Evolutionary conservation across 352 stramenopile species (phyloP), one percentile per base, ranked within the genome.

Genomic region (Phytopythium litorale): DNA sequence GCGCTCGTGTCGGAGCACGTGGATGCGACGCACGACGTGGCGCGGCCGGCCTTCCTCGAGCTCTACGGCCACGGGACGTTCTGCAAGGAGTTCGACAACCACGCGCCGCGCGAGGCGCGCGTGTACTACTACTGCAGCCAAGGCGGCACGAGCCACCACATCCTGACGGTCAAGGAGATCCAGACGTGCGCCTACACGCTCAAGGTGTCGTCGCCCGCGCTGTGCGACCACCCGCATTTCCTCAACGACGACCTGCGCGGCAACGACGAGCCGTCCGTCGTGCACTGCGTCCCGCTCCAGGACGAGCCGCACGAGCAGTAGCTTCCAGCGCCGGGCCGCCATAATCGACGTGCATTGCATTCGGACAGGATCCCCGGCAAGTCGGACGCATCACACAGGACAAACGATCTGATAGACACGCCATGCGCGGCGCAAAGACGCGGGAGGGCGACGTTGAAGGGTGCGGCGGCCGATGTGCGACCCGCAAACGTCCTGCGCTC

Each of bases 181-280:
- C 81, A 92, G 68, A 94, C 86, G n/a, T 94, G 86, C 64, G 65
- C 62, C 48, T 94, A 94, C 65, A 83, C 82, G 56, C 73, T 94
- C 56, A 92, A 94, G 61, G 76, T 94, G 50, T 91, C 83, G 15
- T 78, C 82, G 8, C 79, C 86, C 0, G 71, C 79, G 53, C 67
- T 94, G 35, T 94, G 86, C 50, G 77, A 90, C 55, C 86, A 94
- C 64, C 86, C 86, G 57, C 81, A 94, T 52, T 94, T 94, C 62
- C 67, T 89, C 56, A 89, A 76, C 35, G 79, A 90, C 45, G 79
- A 91, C 57, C 70, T 78, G 32, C 84, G 76, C 32, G 78, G 68
- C 55, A 77, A 83, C 33, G 71, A 79, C 15, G 63, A 75, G 9
- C 64, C 81, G 0, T 72, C 91, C 60, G 64, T 89, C 16, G 65